Conservation (phyloP, 805 yeast genomes). For the Monosporozyma siamensis region DNA sequence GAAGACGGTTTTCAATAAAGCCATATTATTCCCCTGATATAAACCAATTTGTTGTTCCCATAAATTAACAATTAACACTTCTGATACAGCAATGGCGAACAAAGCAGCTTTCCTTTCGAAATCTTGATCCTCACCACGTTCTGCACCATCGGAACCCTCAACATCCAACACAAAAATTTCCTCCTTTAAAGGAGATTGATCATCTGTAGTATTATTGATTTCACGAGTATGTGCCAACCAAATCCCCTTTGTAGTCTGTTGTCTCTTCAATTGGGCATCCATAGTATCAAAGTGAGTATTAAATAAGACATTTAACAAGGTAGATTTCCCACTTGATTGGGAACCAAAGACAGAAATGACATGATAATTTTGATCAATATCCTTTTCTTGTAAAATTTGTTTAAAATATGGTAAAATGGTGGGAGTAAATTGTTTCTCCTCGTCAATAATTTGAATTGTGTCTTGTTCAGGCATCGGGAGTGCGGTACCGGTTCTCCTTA, state of each 20-base stretch:
- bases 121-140: slow-evolving; percentile 96
- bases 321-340: slow-evolving; percentile 93
- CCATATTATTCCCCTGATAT: slow-evolving; percentile 97
- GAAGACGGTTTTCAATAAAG: slow-evolving; percentile 85
- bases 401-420: slow-evolving; percentile 17
- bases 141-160: slow-evolving; percentile 98
- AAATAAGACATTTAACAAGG: slow-evolving; percentile 76
- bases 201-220: slow-evolving; percentile 23
- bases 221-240: slow-evolving; percentile 57
- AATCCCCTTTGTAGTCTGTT: slow-evolving; percentile 84
- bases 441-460: slow-evolving; percentile 47
- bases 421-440: slow-evolving; percentile 38
- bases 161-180: slow-evolving; percentile 78
- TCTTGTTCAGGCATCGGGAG: slow-evolving; percentile 6
- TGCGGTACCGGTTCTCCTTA: too few relatives aligned
- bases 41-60: slow-evolving; percentile 98
- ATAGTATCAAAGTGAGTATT: slow-evolving; percentile 86
- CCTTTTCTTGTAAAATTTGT: slow-evolving; percentile 18
- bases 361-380: slow-evolving; percentile 68
- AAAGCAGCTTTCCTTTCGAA: slow-evolving; percentile 94
- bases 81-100: slow-evolving; percentile 88
- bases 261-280: slow-evolving; percentile 69
- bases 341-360: slow-evolving; percentile 94
- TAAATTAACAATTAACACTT: slow-evolving; percentile 79
- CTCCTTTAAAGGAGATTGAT: not conserved